Evolutionary conservation across 805 yeast genomes (phyloP).

Genomic region (Suhomyces faveliae): DNA sequence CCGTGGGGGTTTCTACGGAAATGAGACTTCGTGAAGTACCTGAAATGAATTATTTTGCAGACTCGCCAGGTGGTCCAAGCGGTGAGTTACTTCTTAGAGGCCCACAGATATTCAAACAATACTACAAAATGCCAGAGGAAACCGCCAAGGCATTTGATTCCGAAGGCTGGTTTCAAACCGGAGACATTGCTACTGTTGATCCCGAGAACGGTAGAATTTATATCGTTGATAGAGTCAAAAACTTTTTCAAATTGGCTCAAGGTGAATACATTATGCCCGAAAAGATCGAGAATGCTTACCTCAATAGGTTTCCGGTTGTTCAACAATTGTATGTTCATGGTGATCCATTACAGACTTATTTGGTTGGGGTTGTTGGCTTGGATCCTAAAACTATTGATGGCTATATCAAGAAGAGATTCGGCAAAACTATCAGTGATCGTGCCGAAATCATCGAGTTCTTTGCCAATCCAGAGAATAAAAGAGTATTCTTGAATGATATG

Average conservation of each 20-base stretch:
- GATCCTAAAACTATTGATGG: conserved; percentile 39
- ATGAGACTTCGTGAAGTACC: conserved; percentile 61
- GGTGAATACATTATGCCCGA: conserved; percentile 72
- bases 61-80: conserved; percentile 38
- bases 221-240: conserved; percentile 74
- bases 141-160: conserved; percentile 52
- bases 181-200: conserved; percentile 57
- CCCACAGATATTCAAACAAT: conserved; percentile 56
- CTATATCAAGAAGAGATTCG: conserved; percentile 9
- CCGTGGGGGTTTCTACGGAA: conserved; percentile 53
- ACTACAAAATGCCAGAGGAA: conserved; percentile 56
- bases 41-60: conserved; percentile 50
- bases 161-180: conserved; percentile 61
- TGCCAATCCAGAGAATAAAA: conserved; percentile 17
- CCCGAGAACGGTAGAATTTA: conserved; percentile 52
- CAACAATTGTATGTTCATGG: conserved; percentile 64
- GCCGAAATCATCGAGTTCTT: conserved; percentile 12
- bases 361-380: conserved; percentile 64
- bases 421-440: conserved; percentile 10
- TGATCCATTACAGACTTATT: conserved; percentile 51
- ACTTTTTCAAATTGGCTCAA: conserved; percentile 62
- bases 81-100: conserved; percentile 69
- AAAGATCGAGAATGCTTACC: conserved; percentile 63
- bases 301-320: conserved; percentile 48
- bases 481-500: conserved; percentile 20